Evolutionary conservation across 192 early-diverging fungal species (phyloP), one percentile per base, ranked within the genome.

Genomic region (Chytriomyces confervae): DNA sequence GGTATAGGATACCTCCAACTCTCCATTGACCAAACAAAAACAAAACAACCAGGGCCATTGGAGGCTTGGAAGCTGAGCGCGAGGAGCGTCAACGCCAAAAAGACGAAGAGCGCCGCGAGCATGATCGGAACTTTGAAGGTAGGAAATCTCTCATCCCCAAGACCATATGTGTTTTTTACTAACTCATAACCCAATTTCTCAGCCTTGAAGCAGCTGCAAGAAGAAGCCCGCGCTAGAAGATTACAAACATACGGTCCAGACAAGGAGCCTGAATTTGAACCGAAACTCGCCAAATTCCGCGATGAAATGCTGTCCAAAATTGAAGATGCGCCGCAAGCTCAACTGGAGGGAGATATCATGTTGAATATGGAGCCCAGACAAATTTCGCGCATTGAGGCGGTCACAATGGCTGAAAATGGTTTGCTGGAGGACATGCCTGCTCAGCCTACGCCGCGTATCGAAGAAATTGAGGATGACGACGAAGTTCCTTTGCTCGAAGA

Each of bases 81-180:
- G 85, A 66, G 13, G 89, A 90, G 51, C 61, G 89, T 8, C 60
- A 81, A 47, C 65, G 88, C 18, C 85, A 87, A 64, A 72, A 80
- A 18, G 74, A 88, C 18, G 86, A 82, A 64, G 86, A 90, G 64
- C 50, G 72, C 9, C 75, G 62, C 23, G 81, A 78, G 29, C 87
- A 89, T 53, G 72, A 86, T n/a, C 66, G 77, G 47, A 90, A 88
- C 79, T 90, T 90, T 81, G 84, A 89, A 80, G 87, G 85, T 86
- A 62, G 27, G n/a, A 36, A 48, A 49, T 78, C 62, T 20, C 43
- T 46, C 27, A 46, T 29, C 57, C 61, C 10, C 0, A 27, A 27
- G 0, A 27, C n/a, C n/a, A n/a, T n/a, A n/a, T n/a, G n/a, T n/a
- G 1, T 1, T 24, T 45, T 23, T 45, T 50, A 20, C 63, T 10